Evolutionary conservation across 1,284 basidiomycete genomes (phyloP), one percentile per base, ranked within the genome.

Genomic region (Xerocomus nothofagi): DNA sequence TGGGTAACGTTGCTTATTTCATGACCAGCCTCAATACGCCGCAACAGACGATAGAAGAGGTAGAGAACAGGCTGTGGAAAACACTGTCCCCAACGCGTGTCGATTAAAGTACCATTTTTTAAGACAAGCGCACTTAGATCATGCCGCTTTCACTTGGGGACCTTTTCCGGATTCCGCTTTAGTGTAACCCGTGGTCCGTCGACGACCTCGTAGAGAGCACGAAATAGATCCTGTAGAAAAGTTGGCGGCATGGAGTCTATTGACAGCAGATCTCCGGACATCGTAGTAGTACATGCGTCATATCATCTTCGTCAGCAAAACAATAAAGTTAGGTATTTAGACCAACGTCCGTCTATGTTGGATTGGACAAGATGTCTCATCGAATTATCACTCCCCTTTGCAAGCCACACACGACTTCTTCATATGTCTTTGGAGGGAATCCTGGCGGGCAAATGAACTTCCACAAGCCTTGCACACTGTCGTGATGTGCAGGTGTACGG

Each of bases 1-100:
- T 98, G 23, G 96, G 96, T 0, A 86, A 97, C 61, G 88, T 98
- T 10, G 87, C 91, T 11, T 99, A 99, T 70, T 86, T 98, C 68
- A 98, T 99, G 82, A 88, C 86, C 6, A 95, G 89, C 70, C 76
- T 98, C 37, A 94, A 93, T 61, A 92, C 90, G 1, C 64, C 71
- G 2, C 46, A 70, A 1, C 59, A 66, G 9, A 75, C 78, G n/a
- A 72, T 86, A 30, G 75, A 79, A 49, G 73, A 75, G 12, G 60
- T 89, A 10, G 84, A 90, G 59, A 73, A 81, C 51, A 78, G 74
- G 54, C 80, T 89, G 31, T 82, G 79, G 80, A 57, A 54, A 23
- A 65, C 71, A 21, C 56, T 79, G 20, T 55, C 60, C 2, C 34
- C 12, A 33, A 15, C 37, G 12, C 47, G 11, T 20, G 36, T 38